A percentile compares a stretch with the other conserved stretches of the same genome.
These are phyloP conservation scores for Glycyrrhiza uralensis DNA, from an alignment of 306 rosid genomes.

Conservation along the genomic window DNA sequence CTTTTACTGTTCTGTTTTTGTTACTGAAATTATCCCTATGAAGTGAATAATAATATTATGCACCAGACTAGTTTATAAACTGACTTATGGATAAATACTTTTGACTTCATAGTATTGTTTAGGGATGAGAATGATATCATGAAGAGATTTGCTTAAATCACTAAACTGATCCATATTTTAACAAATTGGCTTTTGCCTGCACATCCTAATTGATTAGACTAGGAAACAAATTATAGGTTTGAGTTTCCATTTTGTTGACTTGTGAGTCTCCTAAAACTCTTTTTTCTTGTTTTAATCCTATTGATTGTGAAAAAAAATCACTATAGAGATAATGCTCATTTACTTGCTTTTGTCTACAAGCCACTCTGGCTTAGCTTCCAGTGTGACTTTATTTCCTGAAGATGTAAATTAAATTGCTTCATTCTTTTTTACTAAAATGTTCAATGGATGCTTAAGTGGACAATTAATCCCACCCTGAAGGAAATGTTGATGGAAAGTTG, in stretches of 20 bases:
- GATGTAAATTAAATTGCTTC: neutral
- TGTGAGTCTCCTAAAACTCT: neutral
- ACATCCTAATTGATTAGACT: neutral
- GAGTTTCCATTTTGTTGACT: neutral
- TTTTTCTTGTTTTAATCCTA: neutral
- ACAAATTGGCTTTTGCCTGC: neutral
- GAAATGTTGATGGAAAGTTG: neutral
- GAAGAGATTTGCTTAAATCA: conserved; percentile 4
- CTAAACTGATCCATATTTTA: neutral
- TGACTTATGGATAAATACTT: conserved; percentile 15
- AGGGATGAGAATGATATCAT: conserved; percentile 6
- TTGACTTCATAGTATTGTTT: neutral
- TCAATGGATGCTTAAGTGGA: neutral
- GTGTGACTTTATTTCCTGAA: neutral
- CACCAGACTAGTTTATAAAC: neutral
- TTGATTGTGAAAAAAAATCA: neutral
- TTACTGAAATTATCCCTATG: conserved; percentile 5
- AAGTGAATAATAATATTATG: conserved; percentile 4
- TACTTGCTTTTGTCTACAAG: neutral
- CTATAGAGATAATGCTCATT: neutral
- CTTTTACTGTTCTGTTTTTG: neutral
- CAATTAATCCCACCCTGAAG: neutral
- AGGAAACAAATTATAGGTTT: neutral
- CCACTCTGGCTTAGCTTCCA: neutral
- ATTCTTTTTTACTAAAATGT: neutral